These are phyloP conservation scores for Pichiaceae sp. DNA, from an alignment of 1,139 yeast genomes.

Conservation along the genomic window DNA sequence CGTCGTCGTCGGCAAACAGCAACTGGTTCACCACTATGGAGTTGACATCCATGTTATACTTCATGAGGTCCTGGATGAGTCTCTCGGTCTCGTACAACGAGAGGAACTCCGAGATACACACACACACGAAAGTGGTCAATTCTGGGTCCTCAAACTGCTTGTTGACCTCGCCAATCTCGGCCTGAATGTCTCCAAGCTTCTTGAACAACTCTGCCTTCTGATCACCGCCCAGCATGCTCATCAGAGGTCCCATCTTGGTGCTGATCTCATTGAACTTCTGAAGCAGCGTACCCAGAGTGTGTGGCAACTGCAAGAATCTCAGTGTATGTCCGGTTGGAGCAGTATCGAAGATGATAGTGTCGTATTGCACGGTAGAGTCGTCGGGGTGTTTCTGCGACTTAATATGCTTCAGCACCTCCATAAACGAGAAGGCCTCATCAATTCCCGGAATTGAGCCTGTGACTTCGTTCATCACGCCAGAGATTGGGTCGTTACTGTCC, in stretches of 20 bases:
- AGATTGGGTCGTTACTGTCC: constrained; percentile 55
- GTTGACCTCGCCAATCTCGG: constrained; percentile 79
- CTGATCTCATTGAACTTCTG: constrained; percentile 82
- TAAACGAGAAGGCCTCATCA: constrained; percentile 94
- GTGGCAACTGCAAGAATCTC: constrained; percentile 87
- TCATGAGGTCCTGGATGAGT: constrained; percentile 90
- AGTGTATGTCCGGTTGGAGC: constrained; percentile 98
- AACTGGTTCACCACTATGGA: constrained; percentile 93
- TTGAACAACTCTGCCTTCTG: constrained; percentile 73
- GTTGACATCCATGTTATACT: constrained; percentile 93
- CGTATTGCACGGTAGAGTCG: constrained; percentile 41
- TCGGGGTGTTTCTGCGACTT: constrained; percentile 56
- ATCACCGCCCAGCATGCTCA: constrained; percentile 59
- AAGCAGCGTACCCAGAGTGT: constrained; percentile 79
- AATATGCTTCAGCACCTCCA: constrained; percentile 95
- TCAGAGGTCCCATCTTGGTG: constrained; percentile 84
- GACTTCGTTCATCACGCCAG: constrained; percentile 77
- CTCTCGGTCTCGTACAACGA: constrained; percentile 96
- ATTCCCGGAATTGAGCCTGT: constrained; percentile 96
- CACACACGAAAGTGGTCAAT: constrained; percentile 92
- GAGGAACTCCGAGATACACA: constrained; percentile 92
- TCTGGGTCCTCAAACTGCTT: constrained; percentile 95
- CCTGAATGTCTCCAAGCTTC: constrained; percentile 77
- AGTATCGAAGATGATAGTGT: constrained; percentile 91
- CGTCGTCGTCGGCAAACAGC: constrained; percentile 68